A percentile compares a stretch with the other conserved stretches of the same genome.
Conservation (phyloP, 2,329 filamentous ascomycete species). For the Fusarium begoniae region DNA sequence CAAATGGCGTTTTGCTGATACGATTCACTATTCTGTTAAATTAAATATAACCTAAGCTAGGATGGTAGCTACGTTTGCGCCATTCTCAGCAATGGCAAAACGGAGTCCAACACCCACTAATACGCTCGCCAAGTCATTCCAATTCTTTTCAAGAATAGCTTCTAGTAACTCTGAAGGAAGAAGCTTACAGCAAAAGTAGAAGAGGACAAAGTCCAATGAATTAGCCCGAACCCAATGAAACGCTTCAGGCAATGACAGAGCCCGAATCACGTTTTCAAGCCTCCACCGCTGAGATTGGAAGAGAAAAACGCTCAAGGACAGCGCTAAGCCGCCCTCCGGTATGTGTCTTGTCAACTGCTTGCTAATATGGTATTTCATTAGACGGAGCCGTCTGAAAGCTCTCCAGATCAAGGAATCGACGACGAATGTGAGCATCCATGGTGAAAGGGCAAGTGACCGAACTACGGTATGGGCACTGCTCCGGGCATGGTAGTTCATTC, state of each 20-base stretch:
- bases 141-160: background rate
- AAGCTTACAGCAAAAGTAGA: background rate
- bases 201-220: accelerated
- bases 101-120: no score
- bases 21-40: no score
- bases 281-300: background rate
- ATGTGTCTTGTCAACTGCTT: accelerated
- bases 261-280: background rate
- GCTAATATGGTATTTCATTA: accelerated
- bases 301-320: background rate
- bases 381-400: accelerated
- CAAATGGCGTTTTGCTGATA: no score
- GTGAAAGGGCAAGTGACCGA: background rate
- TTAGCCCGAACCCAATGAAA: background rate
- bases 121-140: no score
- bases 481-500: background rate
- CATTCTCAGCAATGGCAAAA: no score
- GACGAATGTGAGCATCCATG: background rate
- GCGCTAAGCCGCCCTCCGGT: accelerated
- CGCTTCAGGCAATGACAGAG: no score
- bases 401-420: background rate
- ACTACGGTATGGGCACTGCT: accelerated
- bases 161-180: background rate
- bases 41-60: no score
- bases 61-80: no score